phyloP scores from a whole-genome alignment of 805 yeast species.

The Brettanomyces anomalus region DNA sequence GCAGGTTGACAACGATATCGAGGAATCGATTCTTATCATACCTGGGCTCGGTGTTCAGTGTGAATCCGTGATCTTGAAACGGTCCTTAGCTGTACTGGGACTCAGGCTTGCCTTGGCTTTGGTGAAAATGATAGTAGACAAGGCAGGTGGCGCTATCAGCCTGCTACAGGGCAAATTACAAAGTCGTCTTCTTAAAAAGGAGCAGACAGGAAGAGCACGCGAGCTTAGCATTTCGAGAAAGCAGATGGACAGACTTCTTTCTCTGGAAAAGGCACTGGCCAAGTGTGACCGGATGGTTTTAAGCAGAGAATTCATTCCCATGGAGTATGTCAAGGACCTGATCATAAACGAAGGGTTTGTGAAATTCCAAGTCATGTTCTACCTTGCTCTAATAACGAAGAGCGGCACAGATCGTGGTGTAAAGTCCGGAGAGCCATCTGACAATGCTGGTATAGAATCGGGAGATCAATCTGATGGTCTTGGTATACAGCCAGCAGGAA shows the following conservation, averaged over 20 bases:
- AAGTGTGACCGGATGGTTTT: constrained; percentile 3
- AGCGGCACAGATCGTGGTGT: constrained; percentile 15
- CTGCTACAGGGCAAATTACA: background rate
- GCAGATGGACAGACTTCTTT: background rate
- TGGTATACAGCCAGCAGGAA: constrained; percentile 3
- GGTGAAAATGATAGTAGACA: background rate
- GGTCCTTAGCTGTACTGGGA: background rate
- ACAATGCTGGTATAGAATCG: background rate
- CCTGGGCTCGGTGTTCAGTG: constrained; percentile 40
- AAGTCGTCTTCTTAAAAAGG: background rate
- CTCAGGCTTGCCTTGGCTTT: background rate
- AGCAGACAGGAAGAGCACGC: background rate
- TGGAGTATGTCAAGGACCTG: constrained; percentile 48
- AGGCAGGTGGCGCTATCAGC: background rate
- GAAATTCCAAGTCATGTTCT: constrained; percentile 57
- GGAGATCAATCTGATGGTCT: background rate
- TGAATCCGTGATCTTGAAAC: constrained; percentile 26
- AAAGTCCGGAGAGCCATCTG: background rate
- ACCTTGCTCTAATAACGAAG: constrained; percentile 50
- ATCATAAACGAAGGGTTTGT: constrained; percentile 71
- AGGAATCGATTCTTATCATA: constrained; percentile 37
- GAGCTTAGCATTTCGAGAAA: background rate
- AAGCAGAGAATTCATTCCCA: constrained; percentile 41
- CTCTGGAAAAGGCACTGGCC: background rate
- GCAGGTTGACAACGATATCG: constrained; percentile 26